Evolutionary conservation across 495 filamentous ascomycete species (phyloP).

Genomic region (Opeltia flavorubescens): DNA sequence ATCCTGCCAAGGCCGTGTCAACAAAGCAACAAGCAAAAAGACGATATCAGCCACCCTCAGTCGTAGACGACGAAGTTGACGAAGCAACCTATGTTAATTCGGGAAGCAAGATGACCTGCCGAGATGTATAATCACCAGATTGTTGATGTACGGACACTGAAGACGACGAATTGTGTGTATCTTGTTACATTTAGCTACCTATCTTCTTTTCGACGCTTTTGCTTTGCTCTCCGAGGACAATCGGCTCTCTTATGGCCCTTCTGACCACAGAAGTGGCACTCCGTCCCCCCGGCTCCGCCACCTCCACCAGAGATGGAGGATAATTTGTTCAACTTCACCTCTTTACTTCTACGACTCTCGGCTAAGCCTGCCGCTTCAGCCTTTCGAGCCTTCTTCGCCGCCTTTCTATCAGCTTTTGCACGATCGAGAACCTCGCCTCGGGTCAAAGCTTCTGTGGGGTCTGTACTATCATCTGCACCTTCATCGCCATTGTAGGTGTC

Average conservation of each 20-base stretch:
- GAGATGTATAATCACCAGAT: constrained; percentile 1
- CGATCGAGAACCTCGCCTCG: constrained; percentile 1
- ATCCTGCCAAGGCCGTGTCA: not conserved
- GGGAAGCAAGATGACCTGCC: not conserved
- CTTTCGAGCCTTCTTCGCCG: constrained; percentile 7
- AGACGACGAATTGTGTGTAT: too few relatives aligned
- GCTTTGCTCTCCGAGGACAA: constrained; percentile 8
- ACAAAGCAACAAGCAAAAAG: not conserved
- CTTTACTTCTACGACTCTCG: constrained; percentile 9
- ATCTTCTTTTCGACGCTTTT: not conserved
- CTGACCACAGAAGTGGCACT: constrained; percentile 11
- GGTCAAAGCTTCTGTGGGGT: too few relatives aligned
- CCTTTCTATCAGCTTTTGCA: constrained; percentile 6
- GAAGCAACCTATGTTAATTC: not conserved
- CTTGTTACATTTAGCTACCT: too few relatives aligned
- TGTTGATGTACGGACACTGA: too few relatives aligned
- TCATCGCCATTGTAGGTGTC: constrained; percentile 1
- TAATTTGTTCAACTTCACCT: constrained; percentile 10
- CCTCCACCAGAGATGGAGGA: constrained; percentile 11
- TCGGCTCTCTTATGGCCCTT: constrained; percentile 11
- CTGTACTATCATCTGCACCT: constrained; percentile 2
- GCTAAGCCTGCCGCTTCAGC: constrained; percentile 9
- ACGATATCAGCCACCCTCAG: not conserved
- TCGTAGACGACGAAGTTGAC: not conserved
- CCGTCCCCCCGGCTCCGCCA: constrained; percentile 5